Conservation (phyloP, 2,329 filamentous ascomycete species). For the Monilinia laxa region DNA sequence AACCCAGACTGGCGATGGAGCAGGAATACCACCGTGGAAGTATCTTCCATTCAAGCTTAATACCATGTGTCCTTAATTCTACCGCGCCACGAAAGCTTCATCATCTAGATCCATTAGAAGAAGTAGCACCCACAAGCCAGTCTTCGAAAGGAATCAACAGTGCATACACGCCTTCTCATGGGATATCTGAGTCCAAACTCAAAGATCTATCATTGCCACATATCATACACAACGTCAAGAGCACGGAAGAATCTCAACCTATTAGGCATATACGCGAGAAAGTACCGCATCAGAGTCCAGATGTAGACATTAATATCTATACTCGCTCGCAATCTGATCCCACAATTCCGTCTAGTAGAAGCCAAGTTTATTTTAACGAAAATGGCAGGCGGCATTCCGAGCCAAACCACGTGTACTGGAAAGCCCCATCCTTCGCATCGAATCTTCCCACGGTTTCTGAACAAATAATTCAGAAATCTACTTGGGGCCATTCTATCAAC, state of each 20-base stretch:
- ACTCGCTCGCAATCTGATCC: background rate
- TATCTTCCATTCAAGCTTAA: background rate
- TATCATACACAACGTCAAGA: background rate
- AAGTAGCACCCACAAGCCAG: too few relatives aligned
- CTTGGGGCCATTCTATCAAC: background rate
- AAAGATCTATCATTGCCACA: background rate
- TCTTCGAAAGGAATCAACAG: too few relatives aligned
- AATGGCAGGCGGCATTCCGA: background rate
- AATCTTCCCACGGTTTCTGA: too few relatives aligned
- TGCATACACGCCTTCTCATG: background rate
- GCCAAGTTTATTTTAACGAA: background rate
- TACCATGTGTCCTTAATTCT: background rate
- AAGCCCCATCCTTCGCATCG: background rate
- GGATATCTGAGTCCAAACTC: background rate
- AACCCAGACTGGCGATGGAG: background rate
- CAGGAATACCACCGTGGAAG: background rate
- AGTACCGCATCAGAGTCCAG: too few relatives aligned
- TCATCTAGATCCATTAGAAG: background rate
- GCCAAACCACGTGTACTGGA: background rate
- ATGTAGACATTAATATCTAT: background rate
- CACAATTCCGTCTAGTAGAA: background rate
- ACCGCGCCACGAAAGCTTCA: background rate
- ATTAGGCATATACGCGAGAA: background rate
- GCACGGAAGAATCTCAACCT: background rate
- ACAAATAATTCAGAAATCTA: background rate